Percentiles rank a stretch among this genome's conserved stretches.
These are phyloP conservation scores for Mediolabrus comicus DNA, from an alignment of 108 stramenopile genomes.

Conservation along the genomic window DNA sequence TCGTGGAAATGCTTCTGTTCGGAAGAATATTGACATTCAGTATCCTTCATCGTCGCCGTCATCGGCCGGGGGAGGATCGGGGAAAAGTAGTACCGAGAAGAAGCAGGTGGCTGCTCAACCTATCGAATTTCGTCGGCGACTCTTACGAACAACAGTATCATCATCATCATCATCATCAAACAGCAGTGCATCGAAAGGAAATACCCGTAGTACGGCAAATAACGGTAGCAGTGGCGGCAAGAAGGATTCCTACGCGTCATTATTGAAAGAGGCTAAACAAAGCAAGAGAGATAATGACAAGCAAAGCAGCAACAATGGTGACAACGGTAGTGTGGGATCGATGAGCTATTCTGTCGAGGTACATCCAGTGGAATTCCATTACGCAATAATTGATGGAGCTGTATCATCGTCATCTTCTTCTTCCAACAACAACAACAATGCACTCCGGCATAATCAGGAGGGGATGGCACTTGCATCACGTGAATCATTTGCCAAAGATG, in stretches of 20 bases:
- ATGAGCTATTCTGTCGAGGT: constrained; percentile 64
- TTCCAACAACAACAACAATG: neutral
- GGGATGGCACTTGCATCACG: constrained; percentile 70
- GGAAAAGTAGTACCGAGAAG: neutral
- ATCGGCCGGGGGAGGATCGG: neutral
- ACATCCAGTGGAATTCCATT: constrained; percentile 68
- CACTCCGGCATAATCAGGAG: neutral
- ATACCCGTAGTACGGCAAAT: too few relatives aligned
- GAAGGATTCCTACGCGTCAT: neutral
- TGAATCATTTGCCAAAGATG: constrained; percentile 33
- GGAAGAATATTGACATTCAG: constrained; percentile 5
- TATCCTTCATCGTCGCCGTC: neutral
- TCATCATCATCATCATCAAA: too few relatives aligned
- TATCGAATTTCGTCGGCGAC: constrained; percentile 67
- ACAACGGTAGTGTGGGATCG: too few relatives aligned
- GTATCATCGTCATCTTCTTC: neutral
- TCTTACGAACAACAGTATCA: constrained; percentile 37
- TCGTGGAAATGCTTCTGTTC: neutral
- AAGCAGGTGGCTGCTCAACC: constrained; percentile 36
- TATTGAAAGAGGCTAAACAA: neutral
- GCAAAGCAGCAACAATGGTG: neutral
- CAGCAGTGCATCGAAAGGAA: too few relatives aligned
- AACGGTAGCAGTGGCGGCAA: too few relatives aligned
- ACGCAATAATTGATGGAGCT: constrained; percentile 41
- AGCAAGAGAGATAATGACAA: neutral